Evolutionary conservation across 306 rosid species (phyloP), one percentile per base, ranked within the genome.

Genomic region (Prosopis cineraria): DNA sequence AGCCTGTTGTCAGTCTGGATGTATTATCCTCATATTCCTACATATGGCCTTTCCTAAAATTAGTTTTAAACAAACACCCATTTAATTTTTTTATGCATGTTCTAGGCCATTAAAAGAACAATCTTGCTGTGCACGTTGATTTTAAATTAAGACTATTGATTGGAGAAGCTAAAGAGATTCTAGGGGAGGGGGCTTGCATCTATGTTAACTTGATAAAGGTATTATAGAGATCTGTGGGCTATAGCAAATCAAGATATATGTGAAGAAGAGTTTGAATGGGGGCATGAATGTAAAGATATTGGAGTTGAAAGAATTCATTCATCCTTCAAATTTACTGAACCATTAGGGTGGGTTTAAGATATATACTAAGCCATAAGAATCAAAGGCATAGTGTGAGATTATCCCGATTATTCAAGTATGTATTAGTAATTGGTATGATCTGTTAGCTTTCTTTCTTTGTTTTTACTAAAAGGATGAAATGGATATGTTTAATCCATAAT

Each of bases 401-500:
- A 30, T 10, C 43, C 60, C 2, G 30, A 45, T 45, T 27, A 37
- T 29, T 45, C 43, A 50, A 71, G 62, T 20, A 6, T 31, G 31
- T 19, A n/a, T 31, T 60, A 31, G 37, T 12, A 76, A 56, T 56
- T 69, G 68, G 48, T 74, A 71, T 82, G 80, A 79, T 68, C 70
- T 79, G 74, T 50, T 82, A 66, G 78, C 40, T 60, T 37, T n/a
- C 17, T 76, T 78, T 76, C 84, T 78, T 74, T 80, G 76, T 77
- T 82, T 79, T 68, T 66, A 22, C 80, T 44, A 25, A 72, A 85
- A 84, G 82, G 86, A 78, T 65, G 44, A 72, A 71, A 47, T 63
- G 65, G 62, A 64, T 11, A 58, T 79, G 33, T 74, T 85, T 81
- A 62, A 74, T 72, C 80, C 80, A 82, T 78, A 69, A 59, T 68